These are phyloP conservation scores for Suhomyces bokatorum DNA, from an alignment of 1,139 yeast species.

Conservation along the genomic window DNA sequence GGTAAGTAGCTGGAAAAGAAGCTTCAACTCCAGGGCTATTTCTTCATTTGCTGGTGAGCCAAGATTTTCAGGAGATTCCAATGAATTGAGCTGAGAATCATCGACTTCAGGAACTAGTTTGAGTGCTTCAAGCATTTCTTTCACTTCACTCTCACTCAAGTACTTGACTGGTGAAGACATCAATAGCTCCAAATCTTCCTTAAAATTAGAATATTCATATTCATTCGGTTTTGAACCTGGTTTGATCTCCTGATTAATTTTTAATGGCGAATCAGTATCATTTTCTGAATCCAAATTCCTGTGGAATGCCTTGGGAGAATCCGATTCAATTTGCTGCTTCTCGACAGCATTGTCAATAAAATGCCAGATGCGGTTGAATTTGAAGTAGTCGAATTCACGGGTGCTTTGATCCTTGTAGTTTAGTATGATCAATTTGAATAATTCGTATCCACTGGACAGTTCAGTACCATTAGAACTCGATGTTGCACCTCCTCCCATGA, in stretches of 20 bases:
- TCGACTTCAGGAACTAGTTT: neutral
- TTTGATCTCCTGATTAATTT: conserved; percentile 20
- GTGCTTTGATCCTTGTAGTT: conserved; percentile 38
- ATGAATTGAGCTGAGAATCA: neutral
- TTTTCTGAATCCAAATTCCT: neutral
- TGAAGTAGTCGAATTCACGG: conserved; percentile 36
- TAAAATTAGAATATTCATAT: conserved; percentile 22
- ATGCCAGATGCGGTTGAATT: conserved; percentile 38
- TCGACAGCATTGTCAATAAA: conserved; percentile 38
- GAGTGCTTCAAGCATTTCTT: conserved; percentile 16
- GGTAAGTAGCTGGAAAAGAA: conserved; percentile 4
- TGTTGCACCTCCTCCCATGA: conserved; percentile 24
- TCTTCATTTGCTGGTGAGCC: neutral
- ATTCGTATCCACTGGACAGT: conserved; percentile 31
- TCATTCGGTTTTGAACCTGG: conserved; percentile 3
- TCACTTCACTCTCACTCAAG: conserved; percentile 22
- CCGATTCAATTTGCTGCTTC: conserved; percentile 13
- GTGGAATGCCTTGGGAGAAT: neutral
- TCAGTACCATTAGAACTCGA: neutral
- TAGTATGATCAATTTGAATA: conserved; percentile 35
- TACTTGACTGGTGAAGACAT: conserved; percentile 13
- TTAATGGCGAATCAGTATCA: conserved; percentile 20
- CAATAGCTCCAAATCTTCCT: conserved; percentile 29
- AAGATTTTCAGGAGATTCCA: neutral
- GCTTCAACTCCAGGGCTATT: neutral